Evolutionary conservation across 116 monocot species (phyloP).

Genomic region (Iris pallida): DNA sequence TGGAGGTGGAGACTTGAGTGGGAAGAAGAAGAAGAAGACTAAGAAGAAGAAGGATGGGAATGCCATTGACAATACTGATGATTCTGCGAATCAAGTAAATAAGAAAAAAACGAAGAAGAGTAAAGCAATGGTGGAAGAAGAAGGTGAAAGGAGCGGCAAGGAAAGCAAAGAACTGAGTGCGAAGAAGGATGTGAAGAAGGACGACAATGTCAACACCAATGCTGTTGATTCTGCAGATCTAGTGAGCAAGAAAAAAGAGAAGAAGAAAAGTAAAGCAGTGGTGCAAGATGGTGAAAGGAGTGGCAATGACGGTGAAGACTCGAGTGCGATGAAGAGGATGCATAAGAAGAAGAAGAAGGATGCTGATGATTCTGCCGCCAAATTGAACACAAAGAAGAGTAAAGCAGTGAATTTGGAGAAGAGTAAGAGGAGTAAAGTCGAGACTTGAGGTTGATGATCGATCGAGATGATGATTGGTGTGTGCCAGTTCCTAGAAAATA

Average conservation of each 20-base stretch:
- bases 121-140: constrained; percentile 5
- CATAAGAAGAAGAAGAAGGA: constrained; percentile 8
- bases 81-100: no score
- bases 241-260: no score
- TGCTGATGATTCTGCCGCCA: not conserved
- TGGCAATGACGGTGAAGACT: not conserved
- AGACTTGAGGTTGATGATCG: no score
- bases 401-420: no score
- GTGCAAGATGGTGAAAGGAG: not conserved
- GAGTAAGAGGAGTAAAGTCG: no score
- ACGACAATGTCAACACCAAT: no score
- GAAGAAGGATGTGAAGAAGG: not conserved
- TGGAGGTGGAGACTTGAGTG: not conserved
- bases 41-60: constrained; percentile 5
- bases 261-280: not conserved
- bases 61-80: not conserved
- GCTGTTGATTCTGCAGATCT: no score
- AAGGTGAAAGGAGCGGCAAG: not conserved
- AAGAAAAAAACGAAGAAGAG: constrained; percentile 11
- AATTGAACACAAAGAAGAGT: no score
- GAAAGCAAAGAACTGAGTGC: not conserved
- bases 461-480: no score
- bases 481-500: no score
- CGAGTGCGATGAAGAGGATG: constrained; percentile 4
- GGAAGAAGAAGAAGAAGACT: not conserved